A percentile compares a stretch with the other conserved stretches of the same genome.
These are phyloP conservation scores for Baudoinia panamericana DNA, from an alignment of 495 filamentous ascomycete genomes.

Conservation along the genomic window DNA sequence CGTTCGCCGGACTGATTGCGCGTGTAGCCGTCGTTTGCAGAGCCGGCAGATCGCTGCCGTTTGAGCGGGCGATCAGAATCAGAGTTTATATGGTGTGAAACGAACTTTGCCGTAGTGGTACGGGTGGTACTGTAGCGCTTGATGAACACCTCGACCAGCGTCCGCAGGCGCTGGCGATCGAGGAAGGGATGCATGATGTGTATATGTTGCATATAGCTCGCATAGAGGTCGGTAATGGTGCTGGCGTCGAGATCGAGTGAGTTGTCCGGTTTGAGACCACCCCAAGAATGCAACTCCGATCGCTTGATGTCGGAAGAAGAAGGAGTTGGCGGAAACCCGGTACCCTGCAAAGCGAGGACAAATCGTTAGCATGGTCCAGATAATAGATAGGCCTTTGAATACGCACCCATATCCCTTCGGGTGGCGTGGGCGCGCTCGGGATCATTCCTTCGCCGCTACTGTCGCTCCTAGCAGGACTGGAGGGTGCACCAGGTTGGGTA, in stretches of 20 bases:
- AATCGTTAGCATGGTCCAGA: no score
- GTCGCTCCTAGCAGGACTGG: constrained; percentile 18
- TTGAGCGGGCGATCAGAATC: no score
- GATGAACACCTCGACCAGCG: constrained; percentile 44
- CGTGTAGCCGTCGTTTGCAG: no score
- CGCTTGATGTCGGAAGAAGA: constrained; percentile 14
- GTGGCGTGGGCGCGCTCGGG: constrained; percentile 24
- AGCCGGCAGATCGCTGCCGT: no score
- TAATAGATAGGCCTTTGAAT: no score
- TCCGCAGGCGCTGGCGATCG: constrained; percentile 36
- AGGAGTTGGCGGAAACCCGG: constrained; percentile 19
- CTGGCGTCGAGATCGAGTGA: constrained; percentile 49
- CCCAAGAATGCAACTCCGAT: constrained; percentile 19
- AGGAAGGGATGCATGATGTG: constrained; percentile 87
- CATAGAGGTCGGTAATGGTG: constrained; percentile 49
- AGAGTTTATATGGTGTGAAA: no score
- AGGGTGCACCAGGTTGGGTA: constrained; percentile 25
- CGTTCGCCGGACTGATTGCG: not conserved
- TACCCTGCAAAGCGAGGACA: no score
- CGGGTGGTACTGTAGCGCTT: no score
- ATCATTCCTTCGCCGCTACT: constrained; percentile 20
- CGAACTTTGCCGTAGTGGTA: no score
- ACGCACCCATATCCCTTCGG: constrained; percentile 31
- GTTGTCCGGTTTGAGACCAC: constrained; percentile 46
- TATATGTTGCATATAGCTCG: constrained; percentile 65